Evolutionary conservation across 129 eudicot genomes (phyloP).

Genomic region (Tagetes patula): DNA sequence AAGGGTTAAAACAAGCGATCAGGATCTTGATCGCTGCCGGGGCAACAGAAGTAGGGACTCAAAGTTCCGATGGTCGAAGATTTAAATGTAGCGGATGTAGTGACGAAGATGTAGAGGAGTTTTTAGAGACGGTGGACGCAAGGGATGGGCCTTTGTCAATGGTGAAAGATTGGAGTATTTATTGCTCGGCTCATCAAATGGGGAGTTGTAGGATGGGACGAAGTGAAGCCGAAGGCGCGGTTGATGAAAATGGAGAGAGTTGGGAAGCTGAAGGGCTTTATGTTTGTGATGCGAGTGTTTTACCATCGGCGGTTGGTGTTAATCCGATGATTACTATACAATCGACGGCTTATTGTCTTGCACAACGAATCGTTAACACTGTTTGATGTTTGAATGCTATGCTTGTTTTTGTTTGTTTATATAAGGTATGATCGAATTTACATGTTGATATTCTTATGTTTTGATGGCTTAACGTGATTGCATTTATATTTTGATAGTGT

Average conservation of each 20-base stretch:
- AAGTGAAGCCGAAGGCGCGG: slow-evolving; percentile 60
- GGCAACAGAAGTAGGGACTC: slow-evolving; percentile 86
- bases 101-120: slow-evolving; percentile 52
- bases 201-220: slow-evolving; percentile 91
- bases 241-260: slow-evolving; percentile 87
- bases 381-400: not conserved
- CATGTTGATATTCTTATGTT: too few species aligned
- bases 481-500: too few species aligned
- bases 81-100: slow-evolving; percentile 53
- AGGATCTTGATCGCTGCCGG: slow-evolving; percentile 81
- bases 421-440: too few species aligned
- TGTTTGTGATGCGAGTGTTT: slow-evolving; percentile 86
- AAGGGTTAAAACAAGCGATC: slow-evolving; percentile 60
- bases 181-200: slow-evolving; percentile 92
- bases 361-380: slow-evolving; percentile 48
- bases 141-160: slow-evolving; percentile 58
- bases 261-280: slow-evolving; percentile 89
- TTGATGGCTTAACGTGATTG: not conserved
- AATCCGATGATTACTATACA: slow-evolving; percentile 95
- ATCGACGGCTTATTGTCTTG: slow-evolving; percentile 76
- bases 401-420: not conserved
- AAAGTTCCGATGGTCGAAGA: slow-evolving; percentile 61
- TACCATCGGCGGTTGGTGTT: slow-evolving; percentile 85
- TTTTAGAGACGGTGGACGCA: slow-evolving; percentile 55
- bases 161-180: slow-evolving; percentile 60